phyloP scores from a whole-genome alignment of 805 yeast genomes.

The Naumovozyma dairenensis region DNA sequence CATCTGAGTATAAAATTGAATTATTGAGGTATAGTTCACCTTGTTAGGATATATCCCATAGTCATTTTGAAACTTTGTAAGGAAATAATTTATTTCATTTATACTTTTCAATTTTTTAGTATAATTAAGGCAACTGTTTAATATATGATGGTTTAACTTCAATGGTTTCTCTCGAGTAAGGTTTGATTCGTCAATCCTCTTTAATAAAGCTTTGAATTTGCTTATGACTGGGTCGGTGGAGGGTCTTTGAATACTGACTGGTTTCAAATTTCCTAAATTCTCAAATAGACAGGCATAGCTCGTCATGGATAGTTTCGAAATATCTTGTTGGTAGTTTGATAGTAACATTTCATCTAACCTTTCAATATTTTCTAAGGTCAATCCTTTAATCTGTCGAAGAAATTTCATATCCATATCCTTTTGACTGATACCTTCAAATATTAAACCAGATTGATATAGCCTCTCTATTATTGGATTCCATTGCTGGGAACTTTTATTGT shows the following conservation, averaged over 20 bases:
- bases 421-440: conserved; percentile 8
- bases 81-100: conserved; percentile 18
- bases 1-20: conserved; percentile 18
- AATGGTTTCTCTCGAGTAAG: background rate
- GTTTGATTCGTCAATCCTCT: conserved; percentile 12
- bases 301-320: no score
- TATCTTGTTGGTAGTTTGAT: no score
- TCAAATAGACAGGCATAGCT: conserved; percentile 21
- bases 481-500: conserved; percentile 15
- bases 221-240: conserved; percentile 7
- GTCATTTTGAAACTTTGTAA: conserved; percentile 17
- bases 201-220: conserved; percentile 15
- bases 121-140: conserved; percentile 21
- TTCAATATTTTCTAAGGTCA: conserved; percentile 20
- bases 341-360: conserved; percentile 21
- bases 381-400: conserved; percentile 5
- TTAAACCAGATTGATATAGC: conserved; percentile 9
- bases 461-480: conserved; percentile 22
- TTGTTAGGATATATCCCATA: conserved; percentile 22
- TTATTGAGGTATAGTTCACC: conserved; percentile 22
- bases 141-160: conserved; percentile 12
- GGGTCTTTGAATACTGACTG: background rate
- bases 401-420: conserved; percentile 7
- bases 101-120: conserved; percentile 14
- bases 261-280: conserved; percentile 12